Evolutionary conservation across 2,329 filamentous ascomycete genomes (phyloP), one percentile per base, ranked within the genome.

Genomic region (Tolypocladium amazonense): DNA sequence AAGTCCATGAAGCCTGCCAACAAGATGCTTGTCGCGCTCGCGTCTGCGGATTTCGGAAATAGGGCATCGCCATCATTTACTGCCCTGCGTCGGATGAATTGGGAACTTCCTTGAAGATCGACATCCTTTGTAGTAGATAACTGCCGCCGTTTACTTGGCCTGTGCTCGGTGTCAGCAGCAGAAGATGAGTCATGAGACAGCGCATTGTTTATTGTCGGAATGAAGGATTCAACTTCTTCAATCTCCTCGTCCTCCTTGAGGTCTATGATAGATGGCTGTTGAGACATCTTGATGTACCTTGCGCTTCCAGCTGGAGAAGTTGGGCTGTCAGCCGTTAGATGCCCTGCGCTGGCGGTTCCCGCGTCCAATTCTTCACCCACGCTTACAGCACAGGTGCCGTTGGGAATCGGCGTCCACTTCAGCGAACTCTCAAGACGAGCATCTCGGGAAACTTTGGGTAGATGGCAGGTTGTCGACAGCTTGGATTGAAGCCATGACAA

Each of bases 1-100:
- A 75, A 63, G 12, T 71, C 62, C 59, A 75, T 68, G 37, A 73
- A 75, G 15, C 62, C 65, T 1, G 63, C 63, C 2, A 75, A 58
- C 2, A 75, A 62, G 30, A 60, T 69, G 5, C 64, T 64, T 2
- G 71, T 70, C 1, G 67, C 65, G 30, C 63, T 64, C 9, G 62
- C 39, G 25, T 70, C 66, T 15, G 52, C 57, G 2, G 60, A 59
- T 7, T 50, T 37, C 1, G 66, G 62, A 7, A 71, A 58, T 1
- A 67, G 23, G 9, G 8, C 53, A 11, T 18, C 14, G 35, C 52
- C 15, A 4, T 58, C 47, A 6, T 58, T 45, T 25, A 50, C n/a
- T 20, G 45, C 20, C 27, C 58, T 58, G 58, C 56, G 56, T 33
- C 57, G 54, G 30, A 39, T 4, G 11, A 53, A 54, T 7, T 23